A percentile compares a stretch with the other conserved stretches of the same genome.
Conservation (phyloP, 768 basidiomycete species). For the Pisolithus marmoratus region DNA sequence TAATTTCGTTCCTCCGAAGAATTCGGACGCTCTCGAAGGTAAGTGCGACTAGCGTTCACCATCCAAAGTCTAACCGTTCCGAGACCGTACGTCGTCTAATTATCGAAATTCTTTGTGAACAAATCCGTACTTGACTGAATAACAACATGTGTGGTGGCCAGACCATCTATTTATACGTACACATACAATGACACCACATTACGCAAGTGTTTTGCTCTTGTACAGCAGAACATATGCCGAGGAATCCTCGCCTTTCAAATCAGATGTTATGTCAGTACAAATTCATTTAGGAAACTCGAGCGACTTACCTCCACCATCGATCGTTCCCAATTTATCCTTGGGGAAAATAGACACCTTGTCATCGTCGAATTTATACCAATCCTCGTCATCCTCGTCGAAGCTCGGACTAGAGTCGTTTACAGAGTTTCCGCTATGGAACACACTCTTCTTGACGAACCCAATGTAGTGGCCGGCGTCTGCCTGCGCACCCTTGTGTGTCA, state of each 20-base stretch:
- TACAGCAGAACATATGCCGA: slow-evolving; percentile 88
- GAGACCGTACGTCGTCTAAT: too few relatives aligned
- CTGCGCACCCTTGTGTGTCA: slow-evolving; percentile 94
- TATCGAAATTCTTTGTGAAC: too few relatives aligned
- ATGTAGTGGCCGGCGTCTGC: slow-evolving; percentile 97
- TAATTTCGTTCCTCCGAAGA: too few relatives aligned
- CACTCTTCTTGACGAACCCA: slow-evolving; percentile 79
- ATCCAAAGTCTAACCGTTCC: too few relatives aligned
- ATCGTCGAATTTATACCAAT: slow-evolving; percentile 97
- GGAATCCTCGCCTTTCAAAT: slow-evolving; percentile 64
- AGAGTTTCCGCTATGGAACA: slow-evolving; percentile 41
- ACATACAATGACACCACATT: slow-evolving; percentile 7
- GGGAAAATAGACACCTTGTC: slow-evolving; percentile 88
- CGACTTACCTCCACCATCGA: slow-evolving; percentile 76
- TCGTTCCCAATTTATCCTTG: slow-evolving; percentile 72
- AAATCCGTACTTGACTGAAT: too few relatives aligned
- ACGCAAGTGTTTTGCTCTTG: slow-evolving; percentile 50
- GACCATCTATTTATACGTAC: neutral
- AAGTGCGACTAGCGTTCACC: too few relatives aligned
- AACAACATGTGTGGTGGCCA: too few relatives aligned
- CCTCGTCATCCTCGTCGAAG: slow-evolving; percentile 58
- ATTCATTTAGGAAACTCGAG: neutral
- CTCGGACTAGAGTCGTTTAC: slow-evolving; percentile 6
- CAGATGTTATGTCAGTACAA: slow-evolving; percentile 27
- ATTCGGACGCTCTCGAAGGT: too few relatives aligned